phyloP scores from a whole-genome alignment of 148 eudicot genomes.

The Dianthus caryophyllus region DNA sequence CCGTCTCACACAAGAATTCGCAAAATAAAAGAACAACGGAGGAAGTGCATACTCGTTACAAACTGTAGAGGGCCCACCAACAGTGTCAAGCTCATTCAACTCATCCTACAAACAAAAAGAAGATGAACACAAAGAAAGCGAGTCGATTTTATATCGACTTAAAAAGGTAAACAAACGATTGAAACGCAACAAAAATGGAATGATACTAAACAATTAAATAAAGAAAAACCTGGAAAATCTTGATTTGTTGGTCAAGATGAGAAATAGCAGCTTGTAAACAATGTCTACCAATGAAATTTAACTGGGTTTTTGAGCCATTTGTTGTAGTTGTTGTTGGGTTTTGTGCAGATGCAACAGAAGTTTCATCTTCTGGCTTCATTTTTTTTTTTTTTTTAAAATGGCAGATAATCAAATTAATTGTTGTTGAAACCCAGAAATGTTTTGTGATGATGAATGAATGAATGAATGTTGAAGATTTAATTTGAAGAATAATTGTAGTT shows the following conservation, averaged over 20 bases:
- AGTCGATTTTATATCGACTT: no score
- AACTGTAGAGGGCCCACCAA: conserved; percentile 34
- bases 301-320: conserved; percentile 7
- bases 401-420: no score
- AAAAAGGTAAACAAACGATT: no score
- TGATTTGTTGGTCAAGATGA: conserved; percentile 36
- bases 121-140: no score
- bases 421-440: no score
- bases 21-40: not conserved
- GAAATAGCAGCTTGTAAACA: conserved; percentile 31
- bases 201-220: no score
- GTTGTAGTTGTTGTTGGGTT: not conserved
- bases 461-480: no score
- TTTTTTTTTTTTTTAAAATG: no score
- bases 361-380: conserved; percentile 4
- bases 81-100: conserved; percentile 28
- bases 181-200: no score
- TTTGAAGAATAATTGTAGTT: no score
- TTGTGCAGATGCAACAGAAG: not conserved
- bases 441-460: no score
- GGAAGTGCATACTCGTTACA: conserved; percentile 33
- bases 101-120: conserved; percentile 26
- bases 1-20: no score
- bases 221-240: conserved; percentile 20
- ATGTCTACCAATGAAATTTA: conserved; percentile 30